phyloP scores from a whole-genome alignment of 805 yeast genomes.

The Saturnispora saitoi region DNA sequence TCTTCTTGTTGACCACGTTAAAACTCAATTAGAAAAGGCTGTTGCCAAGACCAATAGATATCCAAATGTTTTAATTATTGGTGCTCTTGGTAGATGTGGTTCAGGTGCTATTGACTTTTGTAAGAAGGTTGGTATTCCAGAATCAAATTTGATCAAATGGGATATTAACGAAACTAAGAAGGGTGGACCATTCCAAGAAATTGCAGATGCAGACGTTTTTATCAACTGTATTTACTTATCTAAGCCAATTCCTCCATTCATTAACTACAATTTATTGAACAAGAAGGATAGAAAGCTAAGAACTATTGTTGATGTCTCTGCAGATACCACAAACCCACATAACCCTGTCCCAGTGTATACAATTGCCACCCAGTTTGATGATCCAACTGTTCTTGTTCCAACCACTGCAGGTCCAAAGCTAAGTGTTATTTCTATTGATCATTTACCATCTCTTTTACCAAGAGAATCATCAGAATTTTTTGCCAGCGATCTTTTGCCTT shows the following conservation, averaged over 20 bases:
- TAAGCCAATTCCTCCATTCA: constrained; percentile 87
- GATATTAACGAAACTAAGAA: constrained; percentile 93
- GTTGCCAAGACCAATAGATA: constrained; percentile 47
- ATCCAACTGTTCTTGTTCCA: constrained; percentile 83
- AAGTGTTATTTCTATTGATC: constrained; percentile 92
- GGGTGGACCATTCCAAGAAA: constrained; percentile 97
- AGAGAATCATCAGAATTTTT: constrained; percentile 95
- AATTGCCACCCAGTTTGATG: constrained; percentile 79
- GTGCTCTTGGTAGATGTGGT: constrained; percentile 98
- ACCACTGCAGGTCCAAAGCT: constrained; percentile 75
- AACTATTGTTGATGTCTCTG: constrained; percentile 94
- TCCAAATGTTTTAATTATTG: constrained; percentile 84
- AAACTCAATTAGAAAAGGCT: constrained; percentile 48
- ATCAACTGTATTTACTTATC: constrained; percentile 95
- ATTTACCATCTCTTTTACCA: constrained; percentile 89
- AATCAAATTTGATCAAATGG: constrained; percentile 79
- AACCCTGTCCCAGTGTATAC: constrained; percentile 94
- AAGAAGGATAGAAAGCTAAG: constrained; percentile 63
- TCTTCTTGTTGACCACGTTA: constrained; percentile 64
- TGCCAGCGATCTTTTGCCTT: constrained; percentile 81
- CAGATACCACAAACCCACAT: constrained; percentile 97
- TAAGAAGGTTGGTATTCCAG: constrained; percentile 81
- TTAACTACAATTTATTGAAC: constrained; percentile 62
- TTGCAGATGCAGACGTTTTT: constrained; percentile 79
- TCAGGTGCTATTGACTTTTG: constrained; percentile 89